phyloP scores from a whole-genome alignment of 139 green algal genomes.

The Tetradesmus obliquus region DNA sequence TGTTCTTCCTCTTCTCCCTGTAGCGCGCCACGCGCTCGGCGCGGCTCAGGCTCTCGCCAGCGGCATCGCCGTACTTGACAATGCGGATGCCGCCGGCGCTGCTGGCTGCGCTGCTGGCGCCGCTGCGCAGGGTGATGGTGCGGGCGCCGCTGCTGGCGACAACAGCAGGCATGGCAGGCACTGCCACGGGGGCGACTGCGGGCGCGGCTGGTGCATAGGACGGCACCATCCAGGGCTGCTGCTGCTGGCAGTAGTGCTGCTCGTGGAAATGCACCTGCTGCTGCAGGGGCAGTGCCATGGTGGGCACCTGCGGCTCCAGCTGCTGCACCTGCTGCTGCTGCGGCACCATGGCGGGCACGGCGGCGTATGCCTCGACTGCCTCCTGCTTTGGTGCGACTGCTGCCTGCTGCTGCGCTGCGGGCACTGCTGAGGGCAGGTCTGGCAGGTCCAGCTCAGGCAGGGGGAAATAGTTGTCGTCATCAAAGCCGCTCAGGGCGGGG shows the following conservation, averaged over 20 bases:
- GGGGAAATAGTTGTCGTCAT: neutral
- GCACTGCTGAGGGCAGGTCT: slow-evolving; percentile 8
- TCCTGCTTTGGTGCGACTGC: neutral
- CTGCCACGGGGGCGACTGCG: neutral
- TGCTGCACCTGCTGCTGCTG: slow-evolving; percentile 26
- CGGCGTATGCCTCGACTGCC: neutral
- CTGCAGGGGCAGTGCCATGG: neutral
- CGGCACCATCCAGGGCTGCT: neutral
- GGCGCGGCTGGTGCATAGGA: slow-evolving; percentile 3
- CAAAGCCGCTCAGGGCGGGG: neutral
- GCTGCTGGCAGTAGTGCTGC: slow-evolving; percentile 3
- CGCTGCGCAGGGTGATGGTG: neutral
- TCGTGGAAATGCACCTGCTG: neutral
- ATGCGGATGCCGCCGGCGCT: slow-evolving; percentile 2
- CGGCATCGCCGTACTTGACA: slow-evolving; percentile 31
- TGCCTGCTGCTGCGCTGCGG: slow-evolving; percentile 13
- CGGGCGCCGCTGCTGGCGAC: neutral
- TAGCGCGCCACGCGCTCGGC: slow-evolving; percentile 73
- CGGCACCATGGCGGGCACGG: neutral
- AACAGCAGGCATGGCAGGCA: slow-evolving; percentile 9
- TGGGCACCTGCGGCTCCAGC: slow-evolving; percentile 13
- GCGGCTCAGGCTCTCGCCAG: slow-evolving; percentile 56
- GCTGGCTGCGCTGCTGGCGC: neutral
- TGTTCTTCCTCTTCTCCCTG: slow-evolving; percentile 82
- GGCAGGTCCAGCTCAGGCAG: slow-evolving; percentile 17